Percentiles rank a stretch among this genome's conserved stretches.
Conservation (phyloP, 192 early-diverging fungal genomes). For the Coemansia guatemalensis region DNA sequence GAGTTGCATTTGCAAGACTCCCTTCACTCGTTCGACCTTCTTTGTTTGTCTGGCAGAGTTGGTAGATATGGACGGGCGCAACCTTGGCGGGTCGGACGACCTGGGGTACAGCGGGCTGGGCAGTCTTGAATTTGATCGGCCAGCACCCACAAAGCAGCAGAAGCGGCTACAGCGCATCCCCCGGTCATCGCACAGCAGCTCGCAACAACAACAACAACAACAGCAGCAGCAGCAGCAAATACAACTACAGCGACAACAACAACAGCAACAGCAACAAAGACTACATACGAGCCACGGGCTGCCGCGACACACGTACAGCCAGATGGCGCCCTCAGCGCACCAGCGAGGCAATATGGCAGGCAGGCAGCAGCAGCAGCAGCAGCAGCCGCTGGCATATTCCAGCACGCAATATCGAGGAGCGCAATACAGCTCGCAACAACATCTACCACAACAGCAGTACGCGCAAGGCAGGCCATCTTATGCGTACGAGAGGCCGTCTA, state of each 20-base stretch:
- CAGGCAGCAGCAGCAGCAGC: conserved; percentile 21
- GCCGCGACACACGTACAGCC: conserved; percentile 1
- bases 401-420: conserved; percentile 11
- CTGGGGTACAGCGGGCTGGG: conserved; percentile 19
- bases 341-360: conserved; percentile 9
- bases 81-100: conserved; percentile 18
- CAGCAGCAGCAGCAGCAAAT: conserved; percentile 7
- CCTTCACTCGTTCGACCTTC: background rate
- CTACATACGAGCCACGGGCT: conserved; percentile 1
- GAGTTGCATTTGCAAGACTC: background rate
- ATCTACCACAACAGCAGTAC: conserved; percentile 5
- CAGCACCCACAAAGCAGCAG: conserved; percentile 28
- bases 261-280: conserved; percentile 10
- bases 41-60: conserved; percentile 1
- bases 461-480: conserved; percentile 9
- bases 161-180: conserved; percentile 47
- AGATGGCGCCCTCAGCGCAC: conserved; percentile 6
- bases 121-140: conserved; percentile 35
- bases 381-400: conserved; percentile 7
- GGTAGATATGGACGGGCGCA: conserved; percentile 38
- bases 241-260: conserved; percentile 15
- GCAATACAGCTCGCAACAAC: conserved; percentile 22
- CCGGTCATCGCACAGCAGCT: conserved; percentile 14
- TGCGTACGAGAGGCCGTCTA: conserved; percentile 17
- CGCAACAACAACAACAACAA: conserved; percentile 14